Percentiles rank a stretch among this genome's conserved stretches.
phyloP scores from a whole-genome alignment of 2,329 filamentous ascomycete species.

The Coniella vitis region DNA sequence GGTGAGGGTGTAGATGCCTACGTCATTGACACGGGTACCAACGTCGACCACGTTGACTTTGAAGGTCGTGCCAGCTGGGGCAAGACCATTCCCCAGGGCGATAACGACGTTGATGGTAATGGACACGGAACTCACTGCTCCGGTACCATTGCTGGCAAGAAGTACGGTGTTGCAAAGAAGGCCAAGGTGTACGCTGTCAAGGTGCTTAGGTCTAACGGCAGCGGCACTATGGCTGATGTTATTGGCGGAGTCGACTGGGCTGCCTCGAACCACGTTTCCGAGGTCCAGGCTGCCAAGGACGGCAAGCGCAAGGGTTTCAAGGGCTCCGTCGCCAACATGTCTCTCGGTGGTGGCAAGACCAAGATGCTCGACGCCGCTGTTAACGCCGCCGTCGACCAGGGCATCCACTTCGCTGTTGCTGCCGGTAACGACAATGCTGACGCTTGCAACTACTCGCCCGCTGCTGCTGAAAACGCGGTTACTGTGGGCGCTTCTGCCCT shows the following conservation, averaged over 20 bases:
- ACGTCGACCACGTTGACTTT: conserved; percentile 90
- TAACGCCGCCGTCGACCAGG: conserved; percentile 84
- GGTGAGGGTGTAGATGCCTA: conserved; percentile 98
- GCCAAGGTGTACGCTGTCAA: conserved; percentile 95
- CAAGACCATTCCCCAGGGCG: conserved; percentile 83
- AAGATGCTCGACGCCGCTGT: conserved; percentile 84
- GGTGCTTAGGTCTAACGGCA: conserved; percentile 94
- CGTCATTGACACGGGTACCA: conserved; percentile 96
- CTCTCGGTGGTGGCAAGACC: conserved; percentile 95
- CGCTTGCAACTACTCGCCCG: conserved; percentile 98
- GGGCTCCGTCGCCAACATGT: conserved; percentile 99
- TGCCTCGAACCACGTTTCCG: conserved; percentile 68
- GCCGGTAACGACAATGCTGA: conserved; percentile 98
- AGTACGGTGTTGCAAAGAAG: conserved; percentile 99
- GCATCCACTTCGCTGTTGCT: conserved; percentile 95
- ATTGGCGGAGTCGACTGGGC: conserved; percentile 98
- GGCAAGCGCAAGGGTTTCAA: conserved; percentile 96
- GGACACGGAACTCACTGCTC: conserved; percentile 99
- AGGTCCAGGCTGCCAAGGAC: conserved; percentile 71
- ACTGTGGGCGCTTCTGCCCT: conserved; percentile 94
- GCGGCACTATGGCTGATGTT: conserved; percentile 96
- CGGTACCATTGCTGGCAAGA: conserved; percentile 94
- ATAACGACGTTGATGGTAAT: conserved; percentile 89
- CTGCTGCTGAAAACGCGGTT: conserved; percentile 82
- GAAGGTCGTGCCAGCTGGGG: conserved; percentile 94